These are phyloP conservation scores for Fusarium miscanthi DNA, from an alignment of 2,329 filamentous ascomycete species.

Conservation along the genomic window DNA sequence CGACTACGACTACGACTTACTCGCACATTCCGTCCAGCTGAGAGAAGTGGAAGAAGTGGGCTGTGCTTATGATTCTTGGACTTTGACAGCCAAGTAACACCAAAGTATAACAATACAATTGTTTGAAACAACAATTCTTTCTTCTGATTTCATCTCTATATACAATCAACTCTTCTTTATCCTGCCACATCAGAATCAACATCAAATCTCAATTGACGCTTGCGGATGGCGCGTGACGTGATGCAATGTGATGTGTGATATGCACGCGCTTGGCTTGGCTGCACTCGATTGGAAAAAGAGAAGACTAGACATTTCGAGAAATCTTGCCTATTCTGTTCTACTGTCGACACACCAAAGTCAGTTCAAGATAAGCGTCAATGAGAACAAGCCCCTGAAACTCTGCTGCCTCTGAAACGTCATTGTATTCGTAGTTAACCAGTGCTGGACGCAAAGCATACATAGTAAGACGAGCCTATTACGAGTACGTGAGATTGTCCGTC, in stretches of 20 bases:
- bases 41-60: conserved; percentile 3
- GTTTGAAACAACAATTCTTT: not conserved
- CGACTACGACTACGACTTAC: conserved; percentile 22
- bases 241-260: conserved; percentile 20
- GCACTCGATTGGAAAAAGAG: not conserved
- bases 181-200: not conserved
- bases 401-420: conserved; percentile 22
- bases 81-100: not conserved
- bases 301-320: not conserved
- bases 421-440: conserved; percentile 3
- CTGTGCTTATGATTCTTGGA: conserved; percentile 18
- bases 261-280: conserved; percentile 7
- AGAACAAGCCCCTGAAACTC: conserved; percentile 30
- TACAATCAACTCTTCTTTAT: not conserved
- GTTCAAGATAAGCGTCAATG: conserved; percentile 6
- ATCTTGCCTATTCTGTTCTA: not conserved
- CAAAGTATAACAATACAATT: not conserved
- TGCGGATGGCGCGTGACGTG: conserved; percentile 32
- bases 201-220: conserved; percentile 13
- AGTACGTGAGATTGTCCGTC: not conserved
- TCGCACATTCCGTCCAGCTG: not conserved
- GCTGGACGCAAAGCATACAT: not conserved
- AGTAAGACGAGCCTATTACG: not conserved
- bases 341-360: not conserved
- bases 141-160: not conserved